phyloP scores from a whole-genome alignment of 176 grass and related monocot genomes.

The Rhynchospora breviuscula region DNA sequence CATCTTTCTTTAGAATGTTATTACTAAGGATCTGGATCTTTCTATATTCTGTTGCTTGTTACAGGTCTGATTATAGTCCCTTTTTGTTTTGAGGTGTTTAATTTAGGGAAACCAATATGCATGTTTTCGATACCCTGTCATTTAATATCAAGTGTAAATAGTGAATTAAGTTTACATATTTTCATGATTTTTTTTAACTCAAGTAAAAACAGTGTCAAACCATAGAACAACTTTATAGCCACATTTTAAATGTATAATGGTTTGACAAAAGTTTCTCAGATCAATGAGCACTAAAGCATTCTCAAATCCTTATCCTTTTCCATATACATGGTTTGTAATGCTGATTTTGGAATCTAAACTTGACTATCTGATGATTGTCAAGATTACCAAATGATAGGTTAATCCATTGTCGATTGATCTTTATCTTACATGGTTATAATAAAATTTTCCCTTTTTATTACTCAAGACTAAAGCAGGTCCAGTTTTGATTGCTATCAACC shows the following conservation, averaged over 20 bases:
- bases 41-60: neutral
- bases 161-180: neutral
- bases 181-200: neutral
- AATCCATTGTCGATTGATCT: conserved; percentile 2
- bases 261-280: neutral
- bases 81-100: conserved; percentile 28
- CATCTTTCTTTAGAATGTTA: conserved; percentile 16
- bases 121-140: neutral
- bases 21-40: neutral
- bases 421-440: neutral
- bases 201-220: neutral
- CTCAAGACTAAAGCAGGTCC: conserved; percentile 97
- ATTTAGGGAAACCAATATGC: neutral
- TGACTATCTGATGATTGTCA: neutral
- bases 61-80: neutral
- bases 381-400: neutral
- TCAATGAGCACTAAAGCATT: neutral
- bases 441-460: conserved; percentile 15
- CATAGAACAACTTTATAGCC: neutral
- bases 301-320: neutral
- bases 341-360: neutral
- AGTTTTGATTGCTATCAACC: conserved; percentile 94
- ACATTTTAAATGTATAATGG: neutral
- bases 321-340: neutral
- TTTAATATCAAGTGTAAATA: neutral